Conservation (phyloP, 2,329 filamentous ascomycete genomes). For the Lizonia empirigonia region DNA sequence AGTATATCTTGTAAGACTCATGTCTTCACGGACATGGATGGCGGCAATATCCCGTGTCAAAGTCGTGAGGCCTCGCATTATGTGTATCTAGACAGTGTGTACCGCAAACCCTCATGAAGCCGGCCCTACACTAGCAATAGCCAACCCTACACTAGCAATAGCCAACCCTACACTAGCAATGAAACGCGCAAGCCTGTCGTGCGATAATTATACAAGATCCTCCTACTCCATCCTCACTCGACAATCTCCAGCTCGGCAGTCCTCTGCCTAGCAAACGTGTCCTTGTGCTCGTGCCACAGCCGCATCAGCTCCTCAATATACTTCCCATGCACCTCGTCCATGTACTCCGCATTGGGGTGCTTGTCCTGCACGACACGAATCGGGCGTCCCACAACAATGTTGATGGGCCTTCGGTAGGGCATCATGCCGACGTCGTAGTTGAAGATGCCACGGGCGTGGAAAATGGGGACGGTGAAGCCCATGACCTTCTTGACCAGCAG, state of each 20-base stretch:
- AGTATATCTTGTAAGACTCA: constrained; percentile 65
- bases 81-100: background rate
- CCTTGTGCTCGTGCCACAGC: constrained; percentile 79
- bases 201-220: background rate
- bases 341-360: constrained; percentile 73
- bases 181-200: background rate
- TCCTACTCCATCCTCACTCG: constrained; percentile 49
- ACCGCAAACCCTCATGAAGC: background rate
- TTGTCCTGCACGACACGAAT: constrained; percentile 70
- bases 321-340: constrained; percentile 77
- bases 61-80: background rate
- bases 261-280: constrained; percentile 69
- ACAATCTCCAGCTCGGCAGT: constrained; percentile 71
- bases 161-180: background rate
- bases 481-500: constrained; percentile 81
- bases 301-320: constrained; percentile 78
- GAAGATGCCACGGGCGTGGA: constrained; percentile 90
- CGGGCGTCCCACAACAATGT: constrained; percentile 86
- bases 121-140: too few relatives aligned
- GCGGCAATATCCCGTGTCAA: too few relatives aligned
- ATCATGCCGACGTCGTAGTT: constrained; percentile 97
- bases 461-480: constrained; percentile 90
- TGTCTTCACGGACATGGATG: too few relatives aligned
- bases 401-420: constrained; percentile 86
- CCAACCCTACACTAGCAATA: background rate